Conservation (phyloP, 2,329 filamentous ascomycete species). For the Sarocladium kiliense region DNA sequence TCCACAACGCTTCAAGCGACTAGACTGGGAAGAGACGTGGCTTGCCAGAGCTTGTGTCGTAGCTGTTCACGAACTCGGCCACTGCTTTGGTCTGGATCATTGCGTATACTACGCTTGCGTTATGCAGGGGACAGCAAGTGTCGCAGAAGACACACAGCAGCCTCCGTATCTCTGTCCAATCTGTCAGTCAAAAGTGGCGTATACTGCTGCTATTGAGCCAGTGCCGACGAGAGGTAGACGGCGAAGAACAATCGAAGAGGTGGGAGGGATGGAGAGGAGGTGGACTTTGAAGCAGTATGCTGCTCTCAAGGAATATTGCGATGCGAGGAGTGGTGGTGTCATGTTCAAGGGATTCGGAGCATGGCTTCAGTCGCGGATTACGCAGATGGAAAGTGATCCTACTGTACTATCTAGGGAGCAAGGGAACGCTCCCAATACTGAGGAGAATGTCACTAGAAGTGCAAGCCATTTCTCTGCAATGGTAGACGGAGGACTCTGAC, state of each 20-base stretch:
- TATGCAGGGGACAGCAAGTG: conserved; percentile 55
- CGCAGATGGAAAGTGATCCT: conserved; percentile 4
- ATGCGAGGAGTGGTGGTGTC: conserved; percentile 29
- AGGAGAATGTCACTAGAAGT: conserved; percentile 8
- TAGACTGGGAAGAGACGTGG: neutral
- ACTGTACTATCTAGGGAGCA: too few species aligned
- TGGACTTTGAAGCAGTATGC: conserved; percentile 30
- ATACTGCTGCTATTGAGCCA: conserved; percentile 18
- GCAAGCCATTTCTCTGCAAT: neutral
- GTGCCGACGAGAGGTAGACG: conserved; percentile 16
- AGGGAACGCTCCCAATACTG: too few species aligned
- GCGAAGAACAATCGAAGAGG: neutral
- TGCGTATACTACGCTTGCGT: conserved; percentile 61
- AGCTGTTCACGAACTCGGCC: conserved; percentile 54
- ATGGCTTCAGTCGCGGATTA: conserved; percentile 31
- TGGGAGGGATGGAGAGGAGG: conserved; percentile 7
- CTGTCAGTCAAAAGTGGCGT: conserved; percentile 48
- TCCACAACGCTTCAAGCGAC: neutral
- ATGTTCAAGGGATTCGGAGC: conserved; percentile 41
- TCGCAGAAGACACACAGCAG: conserved; percentile 55
- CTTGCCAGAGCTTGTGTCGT: neutral
- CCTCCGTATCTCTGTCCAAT: conserved; percentile 60
- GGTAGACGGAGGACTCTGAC: neutral
- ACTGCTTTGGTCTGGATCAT: conserved; percentile 62
- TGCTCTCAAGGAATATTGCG: conserved; percentile 36